A percentile compares a stretch with the other conserved stretches of the same genome.
Evolutionary conservation across 371 early-diverging fungal genomes (phyloP).

Genomic region (Capillidium rhysosporum): DNA sequence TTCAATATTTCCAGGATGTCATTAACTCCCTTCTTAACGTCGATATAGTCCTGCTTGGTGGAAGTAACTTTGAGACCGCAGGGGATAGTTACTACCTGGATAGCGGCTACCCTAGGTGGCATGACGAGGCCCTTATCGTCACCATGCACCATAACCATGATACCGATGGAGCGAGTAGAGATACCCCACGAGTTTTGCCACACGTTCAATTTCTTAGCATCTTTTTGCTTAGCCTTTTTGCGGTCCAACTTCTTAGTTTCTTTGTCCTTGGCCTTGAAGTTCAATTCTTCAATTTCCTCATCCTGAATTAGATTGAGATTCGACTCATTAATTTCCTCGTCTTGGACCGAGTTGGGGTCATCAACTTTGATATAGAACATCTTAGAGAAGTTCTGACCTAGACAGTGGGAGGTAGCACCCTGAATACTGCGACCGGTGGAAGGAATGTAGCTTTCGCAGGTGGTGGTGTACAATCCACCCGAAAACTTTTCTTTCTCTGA

Average conservation of each 20-base stretch:
- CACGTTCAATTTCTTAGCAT: slow-evolving; percentile 62
- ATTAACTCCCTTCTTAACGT: slow-evolving; percentile 42
- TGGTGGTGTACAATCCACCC: slow-evolving; percentile 97
- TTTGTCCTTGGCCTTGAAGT: too few species aligned
- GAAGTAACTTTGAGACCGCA: slow-evolving; percentile 89
- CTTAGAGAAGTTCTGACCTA: slow-evolving; percentile 99
- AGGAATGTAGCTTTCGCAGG: slow-evolving; percentile 98
- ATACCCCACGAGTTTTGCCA: slow-evolving; percentile 99
- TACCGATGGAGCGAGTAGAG: slow-evolving; percentile 98
- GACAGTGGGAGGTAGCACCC: slow-evolving; percentile 98
- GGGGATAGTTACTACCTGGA: slow-evolving; percentile 92
- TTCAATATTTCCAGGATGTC: slow-evolving; percentile 48
- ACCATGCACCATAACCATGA: slow-evolving; percentile 99
- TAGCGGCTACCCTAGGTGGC: slow-evolving; percentile 89
- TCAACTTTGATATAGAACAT: slow-evolving; percentile 91
- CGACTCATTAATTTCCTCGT: slow-evolving; percentile 26
- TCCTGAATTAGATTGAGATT: too few species aligned
- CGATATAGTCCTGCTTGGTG: slow-evolving; percentile 40
- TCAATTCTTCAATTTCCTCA: too few species aligned
- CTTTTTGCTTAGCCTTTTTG: too few species aligned
- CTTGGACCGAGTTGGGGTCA: slow-evolving; percentile 30
- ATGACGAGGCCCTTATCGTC: slow-evolving; percentile 98
- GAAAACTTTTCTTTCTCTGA: slow-evolving; percentile 99
- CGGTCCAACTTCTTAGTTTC: too few species aligned
- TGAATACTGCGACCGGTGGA: slow-evolving; percentile 98